These are phyloP conservation scores for Pittosporum tobira DNA, from an alignment of 129 eudicot genomes.

Conservation along the genomic window DNA sequence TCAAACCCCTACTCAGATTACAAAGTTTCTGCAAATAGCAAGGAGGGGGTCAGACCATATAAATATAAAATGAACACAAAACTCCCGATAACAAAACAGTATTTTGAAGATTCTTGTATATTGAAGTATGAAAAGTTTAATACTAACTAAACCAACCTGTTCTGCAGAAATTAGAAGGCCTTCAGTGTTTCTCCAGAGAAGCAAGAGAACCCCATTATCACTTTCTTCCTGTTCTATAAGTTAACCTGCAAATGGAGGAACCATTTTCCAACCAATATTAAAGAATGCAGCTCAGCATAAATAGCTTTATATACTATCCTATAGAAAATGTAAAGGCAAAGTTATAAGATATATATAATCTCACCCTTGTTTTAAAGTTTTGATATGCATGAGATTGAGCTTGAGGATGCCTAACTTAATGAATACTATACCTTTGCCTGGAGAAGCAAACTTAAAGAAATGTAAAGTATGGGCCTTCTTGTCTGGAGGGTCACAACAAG, in stretches of 20 bases:
- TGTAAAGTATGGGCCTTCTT: slow-evolving; percentile 58
- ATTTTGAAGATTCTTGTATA: background rate
- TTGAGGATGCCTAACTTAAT: slow-evolving; percentile 67
- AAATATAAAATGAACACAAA: background rate
- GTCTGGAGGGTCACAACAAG: slow-evolving; percentile 36
- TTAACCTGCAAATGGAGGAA: slow-evolving; percentile 20
- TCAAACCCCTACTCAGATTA: too few species aligned
- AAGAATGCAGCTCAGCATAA: slow-evolving; percentile 13
- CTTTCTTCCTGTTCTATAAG: background rate
- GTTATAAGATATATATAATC: slow-evolving; percentile 33
- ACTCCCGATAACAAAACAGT: background rate
- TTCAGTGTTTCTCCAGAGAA: slow-evolving; percentile 3
- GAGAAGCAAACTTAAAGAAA: slow-evolving; percentile 48
- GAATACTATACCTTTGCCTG: slow-evolving; percentile 58
- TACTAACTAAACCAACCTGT: slow-evolving; percentile 11
- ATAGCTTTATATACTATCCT: slow-evolving; percentile 20
- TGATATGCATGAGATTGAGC: slow-evolving; percentile 24
- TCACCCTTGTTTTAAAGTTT: background rate
- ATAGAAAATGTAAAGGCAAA: slow-evolving; percentile 26
- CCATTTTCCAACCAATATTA: slow-evolving; percentile 18
- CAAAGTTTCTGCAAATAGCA: too few species aligned
- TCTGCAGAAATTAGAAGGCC: background rate
- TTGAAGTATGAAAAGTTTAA: too few species aligned
- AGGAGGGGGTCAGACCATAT: too few species aligned
- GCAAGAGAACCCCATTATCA: slow-evolving; percentile 1